A percentile compares a stretch with the other conserved stretches of the same genome.
These are phyloP conservation scores for Berkeleyomyces rouxiae DNA, from an alignment of 2,329 filamentous ascomycete genomes.

Conservation along the genomic window DNA sequence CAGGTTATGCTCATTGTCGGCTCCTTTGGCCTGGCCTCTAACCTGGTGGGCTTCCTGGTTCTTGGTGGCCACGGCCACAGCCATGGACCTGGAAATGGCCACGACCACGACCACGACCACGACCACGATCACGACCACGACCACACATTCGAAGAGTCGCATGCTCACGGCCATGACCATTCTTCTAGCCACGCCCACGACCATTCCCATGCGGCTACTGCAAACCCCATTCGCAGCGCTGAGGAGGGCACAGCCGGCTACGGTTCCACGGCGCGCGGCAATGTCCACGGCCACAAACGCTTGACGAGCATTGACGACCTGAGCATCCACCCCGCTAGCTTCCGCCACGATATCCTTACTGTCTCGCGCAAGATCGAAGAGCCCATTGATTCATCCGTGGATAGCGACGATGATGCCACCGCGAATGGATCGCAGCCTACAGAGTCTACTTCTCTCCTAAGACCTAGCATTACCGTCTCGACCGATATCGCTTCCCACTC, in stretches of 20 bases:
- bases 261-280: conserved; percentile 23
- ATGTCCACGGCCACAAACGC: conserved; percentile 27
- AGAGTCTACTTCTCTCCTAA: conserved; percentile 33
- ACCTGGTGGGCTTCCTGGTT: conserved; percentile 73
- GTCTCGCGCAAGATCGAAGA: conserved; percentile 34
- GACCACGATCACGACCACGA: conserved; percentile 26
- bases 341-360: conserved; percentile 82
- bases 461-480: conserved; percentile 22
- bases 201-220: conserved; percentile 21
- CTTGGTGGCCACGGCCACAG: conserved; percentile 87
- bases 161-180: conserved; percentile 29
- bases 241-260: conserved; percentile 30
- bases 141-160: conserved; percentile 18
- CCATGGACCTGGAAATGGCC: conserved; percentile 44
- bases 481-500: conserved; percentile 16
- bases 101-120: conserved; percentile 34
- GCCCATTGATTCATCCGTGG: conserved; percentile 20
- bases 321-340: conserved; percentile 74
- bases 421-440: conserved; percentile 21
- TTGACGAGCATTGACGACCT: conserved; percentile 54
- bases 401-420: conserved; percentile 25
- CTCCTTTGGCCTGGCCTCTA: conserved; percentile 68
- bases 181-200: conserved; percentile 27
- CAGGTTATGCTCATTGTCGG: conserved; percentile 81
- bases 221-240: conserved; percentile 22